Evolutionary conservation across 2,329 filamentous ascomycete species (phyloP).

Genomic region (Penicillium sp.): DNA sequence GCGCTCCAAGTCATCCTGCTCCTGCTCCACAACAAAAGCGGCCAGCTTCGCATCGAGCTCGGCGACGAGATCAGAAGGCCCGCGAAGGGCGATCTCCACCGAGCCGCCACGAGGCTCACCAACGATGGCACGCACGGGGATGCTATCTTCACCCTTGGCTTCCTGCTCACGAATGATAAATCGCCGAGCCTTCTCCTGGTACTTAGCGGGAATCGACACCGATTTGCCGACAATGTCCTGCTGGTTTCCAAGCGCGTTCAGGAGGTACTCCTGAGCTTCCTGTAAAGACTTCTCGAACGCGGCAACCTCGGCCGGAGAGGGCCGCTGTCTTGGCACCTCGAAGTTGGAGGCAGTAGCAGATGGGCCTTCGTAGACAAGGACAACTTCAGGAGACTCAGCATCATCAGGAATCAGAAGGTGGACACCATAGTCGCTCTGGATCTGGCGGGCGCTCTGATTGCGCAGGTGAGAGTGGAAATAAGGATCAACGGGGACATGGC

Average conservation of each 20-base stretch:
- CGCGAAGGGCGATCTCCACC: constrained; percentile 67
- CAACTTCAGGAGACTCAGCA: constrained; percentile 42
- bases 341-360: constrained; percentile 47
- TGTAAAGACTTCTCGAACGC: constrained; percentile 58
- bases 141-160: constrained; percentile 46
- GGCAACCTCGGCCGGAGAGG: constrained; percentile 54
- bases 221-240: constrained; percentile 54
- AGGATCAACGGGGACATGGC: constrained; percentile 47
- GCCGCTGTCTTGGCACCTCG: constrained; percentile 55
- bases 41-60: constrained; percentile 70
- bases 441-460: constrained; percentile 36
- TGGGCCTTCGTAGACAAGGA: constrained; percentile 52
- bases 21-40: constrained; percentile 80
- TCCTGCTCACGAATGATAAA: constrained; percentile 59
- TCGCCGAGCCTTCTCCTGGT: constrained; percentile 62
- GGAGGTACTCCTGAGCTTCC: constrained; percentile 57
- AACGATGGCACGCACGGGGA: constrained; percentile 58
- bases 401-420: constrained; percentile 50
- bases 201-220: constrained; percentile 57
- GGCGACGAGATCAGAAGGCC: constrained; percentile 70
- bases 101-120: constrained; percentile 38
- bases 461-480: constrained; percentile 51
- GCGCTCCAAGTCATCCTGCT: constrained; percentile 89
- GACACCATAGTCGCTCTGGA: constrained; percentile 47
- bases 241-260: constrained; percentile 54